These are phyloP conservation scores for Geosmithia morbida DNA, from an alignment of 2,329 filamentous ascomycete species.

Conservation along the genomic window DNA sequence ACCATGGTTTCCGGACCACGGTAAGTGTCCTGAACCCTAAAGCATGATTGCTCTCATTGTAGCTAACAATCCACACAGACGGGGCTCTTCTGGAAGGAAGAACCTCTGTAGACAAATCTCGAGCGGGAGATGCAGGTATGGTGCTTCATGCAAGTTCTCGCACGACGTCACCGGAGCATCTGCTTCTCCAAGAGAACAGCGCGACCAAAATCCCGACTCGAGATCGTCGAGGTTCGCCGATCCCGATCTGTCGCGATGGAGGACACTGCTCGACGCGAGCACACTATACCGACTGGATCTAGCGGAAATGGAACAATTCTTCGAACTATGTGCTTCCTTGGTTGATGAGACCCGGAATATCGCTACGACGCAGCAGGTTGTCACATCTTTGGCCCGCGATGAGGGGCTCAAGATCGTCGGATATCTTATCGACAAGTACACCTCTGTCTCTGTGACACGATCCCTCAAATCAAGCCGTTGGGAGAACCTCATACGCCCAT, in stretches of 20 bases:
- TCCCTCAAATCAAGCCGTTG: background rate
- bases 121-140: background rate
- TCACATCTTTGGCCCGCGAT: background rate
- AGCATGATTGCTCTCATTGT: too few relatives aligned
- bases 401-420: background rate
- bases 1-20: too few relatives aligned
- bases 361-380: background rate
- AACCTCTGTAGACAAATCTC: background rate
- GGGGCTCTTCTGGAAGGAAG: background rate
- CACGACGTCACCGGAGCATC: background rate
- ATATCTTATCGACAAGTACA: background rate
- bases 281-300: background rate
- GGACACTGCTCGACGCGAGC: background rate
- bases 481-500: background rate
- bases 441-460: too few relatives aligned
- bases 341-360: background rate
- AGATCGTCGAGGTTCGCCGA: background rate
- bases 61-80: background rate
- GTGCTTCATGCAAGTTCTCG: background rate
- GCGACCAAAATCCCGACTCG: too few relatives aligned
- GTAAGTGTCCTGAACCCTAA: too few relatives aligned
- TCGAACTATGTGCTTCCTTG: background rate
- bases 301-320: background rate
- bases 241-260: background rate
- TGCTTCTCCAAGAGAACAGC: too few relatives aligned